Conservation (phyloP, 441 rosid genomes). For the Rhodomyrtus psidioides region DNA sequence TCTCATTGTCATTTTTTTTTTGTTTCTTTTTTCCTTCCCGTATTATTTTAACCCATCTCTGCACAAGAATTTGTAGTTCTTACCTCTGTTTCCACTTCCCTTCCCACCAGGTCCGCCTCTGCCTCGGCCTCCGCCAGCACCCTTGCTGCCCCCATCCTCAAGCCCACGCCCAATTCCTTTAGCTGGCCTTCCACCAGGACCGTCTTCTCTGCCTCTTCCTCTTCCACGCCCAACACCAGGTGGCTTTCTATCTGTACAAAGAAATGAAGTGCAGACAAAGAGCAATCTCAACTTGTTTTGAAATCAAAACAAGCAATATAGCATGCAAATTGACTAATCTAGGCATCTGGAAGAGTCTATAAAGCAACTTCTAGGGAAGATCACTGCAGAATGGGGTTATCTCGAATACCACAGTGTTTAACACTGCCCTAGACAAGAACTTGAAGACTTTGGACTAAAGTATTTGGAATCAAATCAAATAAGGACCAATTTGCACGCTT, state of each 20-base stretch:
- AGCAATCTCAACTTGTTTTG: background rate
- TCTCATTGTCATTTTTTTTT: background rate
- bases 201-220: constrained; percentile 74
- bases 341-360: background rate
- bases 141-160: constrained; percentile 51
- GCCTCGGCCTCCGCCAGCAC: constrained; percentile 59
- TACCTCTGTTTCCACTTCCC: constrained; percentile 50
- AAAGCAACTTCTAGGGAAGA: background rate
- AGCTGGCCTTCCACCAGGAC: constrained; percentile 45
- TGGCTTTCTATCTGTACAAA: constrained; percentile 51
- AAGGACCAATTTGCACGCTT: background rate
- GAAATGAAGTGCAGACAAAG: background rate
- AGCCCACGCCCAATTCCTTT: constrained; percentile 67
- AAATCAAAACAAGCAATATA: background rate
- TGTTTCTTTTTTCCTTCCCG: background rate
- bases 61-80: background rate
- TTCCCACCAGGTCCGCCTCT: constrained; percentile 50
- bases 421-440: background rate
- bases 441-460: background rate
- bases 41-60: background rate
- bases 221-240: constrained; percentile 77
- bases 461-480: background rate
- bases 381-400: background rate
- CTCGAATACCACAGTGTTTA: background rate
- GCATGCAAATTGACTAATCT: background rate